Evolutionary conservation across 768 basidiomycete species (phyloP).

Genomic region (Boletus tomentosulus): DNA sequence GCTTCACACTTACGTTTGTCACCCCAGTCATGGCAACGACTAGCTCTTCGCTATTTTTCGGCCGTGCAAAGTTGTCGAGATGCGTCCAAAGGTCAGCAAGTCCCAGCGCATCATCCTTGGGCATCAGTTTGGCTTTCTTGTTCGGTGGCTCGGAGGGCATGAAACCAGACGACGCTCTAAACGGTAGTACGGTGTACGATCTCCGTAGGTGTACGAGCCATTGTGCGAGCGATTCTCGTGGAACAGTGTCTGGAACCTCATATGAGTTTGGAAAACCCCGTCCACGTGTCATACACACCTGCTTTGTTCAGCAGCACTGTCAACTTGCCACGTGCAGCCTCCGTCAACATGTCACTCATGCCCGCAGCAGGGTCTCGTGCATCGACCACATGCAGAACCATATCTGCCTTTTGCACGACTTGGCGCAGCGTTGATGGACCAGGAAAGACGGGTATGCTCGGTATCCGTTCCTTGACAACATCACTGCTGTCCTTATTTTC

Average conservation of each 20-base stretch:
- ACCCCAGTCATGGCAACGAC: constrained; percentile 79
- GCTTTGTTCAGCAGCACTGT: constrained; percentile 83
- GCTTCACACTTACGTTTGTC: constrained; percentile 57
- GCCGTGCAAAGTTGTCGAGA: constrained; percentile 44
- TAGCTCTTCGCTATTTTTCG: constrained; percentile 47
- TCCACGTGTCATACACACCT: constrained; percentile 46
- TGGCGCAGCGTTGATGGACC: constrained; percentile 27
- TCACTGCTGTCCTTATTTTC: neutral
- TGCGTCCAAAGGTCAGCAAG: constrained; percentile 45
- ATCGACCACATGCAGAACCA: constrained; percentile 77
- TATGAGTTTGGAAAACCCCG: neutral
- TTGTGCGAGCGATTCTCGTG: constrained; percentile 65
- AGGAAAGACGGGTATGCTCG: constrained; percentile 20
- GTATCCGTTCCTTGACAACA: constrained; percentile 4
- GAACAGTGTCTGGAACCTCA: constrained; percentile 59
- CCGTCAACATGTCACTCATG: constrained; percentile 61
- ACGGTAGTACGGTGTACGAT: constrained; percentile 61
- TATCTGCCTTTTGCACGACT: constrained; percentile 74
- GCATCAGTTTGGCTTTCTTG: constrained; percentile 45
- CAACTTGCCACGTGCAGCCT: constrained; percentile 41
- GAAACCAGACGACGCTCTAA: constrained; percentile 69
- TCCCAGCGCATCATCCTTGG: constrained; percentile 58
- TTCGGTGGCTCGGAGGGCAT: constrained; percentile 41
- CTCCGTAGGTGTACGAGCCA: constrained; percentile 65
- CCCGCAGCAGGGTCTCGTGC: constrained; percentile 76